Percentiles rank a stretch among this genome's conserved stretches.
Conservation (phyloP, 1,284 basidiomycete genomes). For the Apiotrichum porosum region DNA sequence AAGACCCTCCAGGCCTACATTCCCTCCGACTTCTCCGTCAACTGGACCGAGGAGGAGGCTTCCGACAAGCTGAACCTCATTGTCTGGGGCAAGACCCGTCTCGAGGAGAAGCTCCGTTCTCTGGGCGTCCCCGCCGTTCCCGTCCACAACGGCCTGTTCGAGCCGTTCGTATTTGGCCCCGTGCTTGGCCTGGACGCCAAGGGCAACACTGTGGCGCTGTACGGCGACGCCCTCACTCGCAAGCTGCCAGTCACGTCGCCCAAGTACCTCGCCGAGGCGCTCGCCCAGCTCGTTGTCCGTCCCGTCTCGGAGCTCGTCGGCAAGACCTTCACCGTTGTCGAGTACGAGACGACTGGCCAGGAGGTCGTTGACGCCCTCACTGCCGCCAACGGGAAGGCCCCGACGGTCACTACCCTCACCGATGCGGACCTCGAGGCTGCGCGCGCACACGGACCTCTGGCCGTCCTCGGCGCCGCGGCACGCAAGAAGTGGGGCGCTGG, state of each 20-base stretch:
- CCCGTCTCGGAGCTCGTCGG: neutral
- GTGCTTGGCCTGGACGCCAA: conserved; percentile 9
- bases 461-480: conserved; percentile 68
- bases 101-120: neutral
- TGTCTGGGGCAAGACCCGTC: neutral
- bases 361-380: conserved; percentile 5
- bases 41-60: conserved; percentile 2
- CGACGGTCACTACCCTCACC: neutral
- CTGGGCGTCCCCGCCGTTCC: conserved; percentile 6
- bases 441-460: conserved; percentile 15
- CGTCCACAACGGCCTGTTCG: conserved; percentile 13
- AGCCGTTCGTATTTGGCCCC: neutral
- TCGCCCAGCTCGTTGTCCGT: conserved; percentile 5
- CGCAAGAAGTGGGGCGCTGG: conserved; percentile 67
- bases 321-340: conserved; percentile 1
- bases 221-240: conserved; percentile 1
- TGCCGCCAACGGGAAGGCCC: neutral
- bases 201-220: conserved; percentile 9
- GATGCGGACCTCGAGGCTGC: conserved; percentile 3
- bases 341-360: conserved; percentile 4
- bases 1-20: conserved; percentile 6
- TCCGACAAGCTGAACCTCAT: neutral
- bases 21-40: conserved; percentile 14
- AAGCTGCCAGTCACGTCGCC: conserved; percentile 1
- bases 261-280: conserved; percentile 4